Base-by-base conservation (phyloP, 257 asterid species). In the Paraleonurus japonicus region DNA sequence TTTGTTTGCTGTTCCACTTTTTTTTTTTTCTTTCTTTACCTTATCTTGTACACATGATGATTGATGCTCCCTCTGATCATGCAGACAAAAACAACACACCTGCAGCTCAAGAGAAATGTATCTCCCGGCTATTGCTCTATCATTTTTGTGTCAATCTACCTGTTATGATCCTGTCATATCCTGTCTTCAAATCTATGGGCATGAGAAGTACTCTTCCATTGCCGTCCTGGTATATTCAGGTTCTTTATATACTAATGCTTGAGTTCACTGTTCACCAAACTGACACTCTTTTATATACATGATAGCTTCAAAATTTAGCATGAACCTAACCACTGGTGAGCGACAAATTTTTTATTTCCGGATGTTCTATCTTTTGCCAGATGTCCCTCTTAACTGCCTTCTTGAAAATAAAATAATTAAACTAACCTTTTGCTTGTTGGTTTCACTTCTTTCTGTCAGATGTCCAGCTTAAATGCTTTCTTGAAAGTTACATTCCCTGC, bases 191-290 rank as follows among this genome's bases (percentile, higher is more conserved):
- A 82, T 81, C 23, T 80, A 94, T 94, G 98, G 99, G 99, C 76
- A 94, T 89, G 96, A 87, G 96, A 69, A 94, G 96, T 73, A 75
- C 89, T 74, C 95, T 94, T 70, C 99, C 99, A 32, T 71, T 94
- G 87, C 99, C 99, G 70, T 94, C 99, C 93, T 94, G 99, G 99
- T 94, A 94, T 79, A 80, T 81, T 86, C 90, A 85, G 90, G 86
- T 85, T 87, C 93, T 85, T 84, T 90, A 81, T 83, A 60, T 78
- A 70, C 78, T 79, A 68, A 75, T 74, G 71, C 86, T 75, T 78
- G 76, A 64, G 63, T 82, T 80, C 19, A 74, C 74, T 61, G 63
- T 82, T 80, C 19, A 74, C 74, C 65, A 51, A 77, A 75, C n/a
- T 27, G 39, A 30, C 60, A 17, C 27, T 66, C 32, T 59, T 70